Conservation (phyloP, 2,329 filamentous ascomycete species). For the Phialocephala sp. region DNA sequence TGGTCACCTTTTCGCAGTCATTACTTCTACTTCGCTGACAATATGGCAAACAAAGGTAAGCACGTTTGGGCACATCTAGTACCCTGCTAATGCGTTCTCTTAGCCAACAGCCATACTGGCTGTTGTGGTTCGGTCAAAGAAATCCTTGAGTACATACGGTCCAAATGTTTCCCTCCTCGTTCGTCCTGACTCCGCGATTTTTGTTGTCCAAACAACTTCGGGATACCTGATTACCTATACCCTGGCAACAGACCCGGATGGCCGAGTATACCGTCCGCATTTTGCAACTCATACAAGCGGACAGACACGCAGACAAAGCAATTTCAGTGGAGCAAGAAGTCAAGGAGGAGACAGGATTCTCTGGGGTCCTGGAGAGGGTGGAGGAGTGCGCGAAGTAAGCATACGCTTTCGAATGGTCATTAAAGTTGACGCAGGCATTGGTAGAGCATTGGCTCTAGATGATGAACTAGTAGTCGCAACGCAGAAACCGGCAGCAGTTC, state of each 20-base stretch:
- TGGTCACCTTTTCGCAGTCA: conserved; percentile 85
- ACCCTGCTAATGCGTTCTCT: conserved; percentile 29
- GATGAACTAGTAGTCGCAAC: conserved; percentile 94
- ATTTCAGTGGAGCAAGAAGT: conserved; percentile 57
- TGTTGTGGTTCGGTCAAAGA: conserved; percentile 79
- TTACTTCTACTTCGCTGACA: conserved; percentile 84
- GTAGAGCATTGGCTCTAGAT: conserved; percentile 84
- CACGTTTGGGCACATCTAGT: conserved; percentile 18
- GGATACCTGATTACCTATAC: conserved; percentile 96
- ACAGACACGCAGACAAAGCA: conserved; percentile 65
- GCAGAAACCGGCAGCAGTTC: conserved; percentile 87
- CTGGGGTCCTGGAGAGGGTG: conserved; percentile 81
- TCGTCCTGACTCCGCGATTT: conserved; percentile 88
- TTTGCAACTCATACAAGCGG: conserved; percentile 73
- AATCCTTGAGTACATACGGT: conserved; percentile 83
- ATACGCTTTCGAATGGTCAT: conserved; percentile 97
- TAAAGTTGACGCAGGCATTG: conserved; percentile 94
- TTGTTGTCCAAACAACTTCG: conserved; percentile 84
- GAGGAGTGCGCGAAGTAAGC: conserved; percentile 83
- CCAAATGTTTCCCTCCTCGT: conserved; percentile 83
- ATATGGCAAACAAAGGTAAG: conserved; percentile 94
- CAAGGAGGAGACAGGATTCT: conserved; percentile 63
- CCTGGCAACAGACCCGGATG: conserved; percentile 80
- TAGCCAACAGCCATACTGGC: conserved; percentile 90
- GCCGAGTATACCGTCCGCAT: conserved; percentile 83